Base-by-base conservation (phyloP, 1,284 basidiomycete species). In the Earliella scabrosa region DNA sequence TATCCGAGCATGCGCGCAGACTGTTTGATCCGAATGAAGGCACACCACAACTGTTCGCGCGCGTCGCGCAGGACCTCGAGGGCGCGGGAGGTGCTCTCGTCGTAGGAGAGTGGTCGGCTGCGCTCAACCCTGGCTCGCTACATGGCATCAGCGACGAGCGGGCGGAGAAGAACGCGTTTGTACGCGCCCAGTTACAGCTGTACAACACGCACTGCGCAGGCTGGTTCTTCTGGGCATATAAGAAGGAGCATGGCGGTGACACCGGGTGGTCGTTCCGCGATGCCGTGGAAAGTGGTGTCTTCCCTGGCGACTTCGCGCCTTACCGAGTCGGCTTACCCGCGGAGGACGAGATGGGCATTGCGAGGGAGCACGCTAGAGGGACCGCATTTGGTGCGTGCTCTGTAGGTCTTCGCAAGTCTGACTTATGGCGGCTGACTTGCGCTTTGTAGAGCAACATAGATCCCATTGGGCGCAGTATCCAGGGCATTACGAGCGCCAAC, bases 141-240 rank as follows among this genome's bases (percentile, higher is more conserved):
- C 73, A 73, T 24, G 76, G 73, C 6, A 75, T 73, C 40, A 68
- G 70, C 24, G 64, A 82, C 65, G 72, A 82, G 65, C 69, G 75
- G 60, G 73, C 75, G 63, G 77, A 77, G 68, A 72, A 78, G 59
- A 72, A 77, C 50, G 76, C 75, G 16, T 93, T 83, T 63, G 77
- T 89, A 4, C 70, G 77, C 16, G 86, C 90, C 10, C 86, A 96
- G 71, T 73, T 94, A 51, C 80, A 79, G 20, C 63, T 90, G 32
- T 95, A 82, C 61, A 89, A 94, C 60, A 71, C 73, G 51, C 69
- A 75, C 32, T 88, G 89, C 54, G 85, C 83, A 0, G 93, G 93
- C 2, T 92, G 84, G 82, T 95, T 87, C 75, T 95, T 90, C 72
- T 97, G 93, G 94, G 94, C 92, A 38, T 90, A 86, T 70, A 93